Evolutionary conservation across 371 early-diverging fungal genomes (phyloP), one percentile per base, ranked within the genome.

Genomic region (Parasitella parasitica): DNA sequence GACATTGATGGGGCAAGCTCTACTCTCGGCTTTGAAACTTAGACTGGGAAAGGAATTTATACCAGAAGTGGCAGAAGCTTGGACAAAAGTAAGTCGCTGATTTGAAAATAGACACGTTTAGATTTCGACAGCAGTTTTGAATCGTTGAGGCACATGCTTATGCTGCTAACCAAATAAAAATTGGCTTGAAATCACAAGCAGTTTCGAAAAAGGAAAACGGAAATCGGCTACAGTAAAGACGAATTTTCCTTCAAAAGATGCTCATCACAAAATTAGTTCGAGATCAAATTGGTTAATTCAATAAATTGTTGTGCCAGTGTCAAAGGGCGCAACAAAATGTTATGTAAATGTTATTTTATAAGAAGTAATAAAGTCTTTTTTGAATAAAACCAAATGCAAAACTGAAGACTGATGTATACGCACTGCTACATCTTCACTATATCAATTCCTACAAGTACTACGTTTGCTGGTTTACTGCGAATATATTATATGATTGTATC

Each of bases 31-130:
- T 2, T 48, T 81, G 2, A 61, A 75, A 27, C 36, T 57, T 13
- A 69, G 81, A 18, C 57, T 81, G 7, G 62, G 60, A 11, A 64
- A 66, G 9, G 78, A 81, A 53, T 81, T 74, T 53, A 57, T 58
- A 12, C 63, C 66, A 16, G 72, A 72, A 9, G 66, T 73, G 11
- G 78, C 75, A 24, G 67, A 73, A 20, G 74, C 77, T 11, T 80
- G 81, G 81, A 38, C 70, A 20, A 69, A 64, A 63, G 78, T 75
- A 69, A 27, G 50, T n/a, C 1, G 30, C 16, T 2, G 0, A 15
- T 13, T 6, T 9, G 12, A 43, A 24, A 27, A 4, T 8, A 8
- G 30, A n/a, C n/a, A n/a, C 30, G 30, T 6, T 28, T 27, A 20
- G 67, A 1, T 28, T 3, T 2, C n/a, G n/a, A 28, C 28, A 16